Evolutionary conservation across 2,329 filamentous ascomycete genomes (phyloP).

Genomic region (Alternaria hordeiaustralica): DNA sequence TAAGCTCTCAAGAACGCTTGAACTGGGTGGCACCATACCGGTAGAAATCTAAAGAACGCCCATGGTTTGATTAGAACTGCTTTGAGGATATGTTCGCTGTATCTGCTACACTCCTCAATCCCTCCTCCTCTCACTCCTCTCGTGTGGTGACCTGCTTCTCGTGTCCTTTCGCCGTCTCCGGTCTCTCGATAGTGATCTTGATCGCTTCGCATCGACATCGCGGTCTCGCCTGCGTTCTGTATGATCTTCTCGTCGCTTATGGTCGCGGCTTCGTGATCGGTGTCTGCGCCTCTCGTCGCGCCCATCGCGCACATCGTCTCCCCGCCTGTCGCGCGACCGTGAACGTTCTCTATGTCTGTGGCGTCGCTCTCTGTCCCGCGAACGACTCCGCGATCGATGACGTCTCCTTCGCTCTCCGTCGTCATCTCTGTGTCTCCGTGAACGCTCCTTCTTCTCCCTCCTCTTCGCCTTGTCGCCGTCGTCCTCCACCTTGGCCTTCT

Average conservation of each 20-base stretch:
- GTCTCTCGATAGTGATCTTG: constrained; percentile 32
- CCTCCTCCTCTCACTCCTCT: constrained; percentile 13
- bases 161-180: constrained; percentile 19
- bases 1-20: neutral
- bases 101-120: constrained; percentile 5
- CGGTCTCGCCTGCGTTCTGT: constrained; percentile 30
- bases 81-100: neutral
- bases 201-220: constrained; percentile 32
- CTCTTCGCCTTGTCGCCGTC: constrained; percentile 24
- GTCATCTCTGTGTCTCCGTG: constrained; percentile 34
- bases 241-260: constrained; percentile 31
- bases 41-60: neutral
- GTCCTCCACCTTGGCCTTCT: constrained; percentile 52
- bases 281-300: constrained; percentile 40
- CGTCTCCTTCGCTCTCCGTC: constrained; percentile 31
- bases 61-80: neutral
- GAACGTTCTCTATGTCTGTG: constrained; percentile 39
- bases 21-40: neutral
- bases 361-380: constrained; percentile 36
- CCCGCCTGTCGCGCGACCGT: constrained; percentile 35
- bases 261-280: constrained; percentile 40
- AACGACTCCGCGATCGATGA: constrained; percentile 36
- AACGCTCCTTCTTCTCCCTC: constrained; percentile 32
- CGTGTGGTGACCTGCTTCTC: constrained; percentile 30
- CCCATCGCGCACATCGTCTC: constrained; percentile 29